These are phyloP conservation scores for Aspergillus coremiiformis DNA, from an alignment of 495 filamentous ascomycete genomes.

Conservation along the genomic window DNA sequence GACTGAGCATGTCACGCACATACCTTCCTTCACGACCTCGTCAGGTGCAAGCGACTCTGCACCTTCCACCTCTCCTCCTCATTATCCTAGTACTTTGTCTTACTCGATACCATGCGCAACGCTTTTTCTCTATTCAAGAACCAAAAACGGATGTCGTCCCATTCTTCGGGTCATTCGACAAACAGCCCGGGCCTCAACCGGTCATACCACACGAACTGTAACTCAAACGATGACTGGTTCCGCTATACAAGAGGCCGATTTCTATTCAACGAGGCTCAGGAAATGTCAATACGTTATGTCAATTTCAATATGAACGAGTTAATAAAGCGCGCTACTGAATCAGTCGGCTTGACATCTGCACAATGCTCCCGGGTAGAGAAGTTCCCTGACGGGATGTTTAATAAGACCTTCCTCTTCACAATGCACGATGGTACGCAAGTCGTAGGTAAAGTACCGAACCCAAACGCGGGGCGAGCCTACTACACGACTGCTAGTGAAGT, in stretches of 20 bases:
- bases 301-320: constrained; percentile 25
- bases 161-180: too few relatives aligned
- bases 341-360: constrained; percentile 12
- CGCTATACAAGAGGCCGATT: constrained; percentile 18
- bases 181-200: neutral
- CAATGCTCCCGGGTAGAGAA: constrained; percentile 16
- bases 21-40: too few relatives aligned
- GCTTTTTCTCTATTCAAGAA: too few relatives aligned
- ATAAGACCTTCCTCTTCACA: constrained; percentile 24
- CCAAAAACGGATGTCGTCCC: too few relatives aligned
- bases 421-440: constrained; percentile 26
- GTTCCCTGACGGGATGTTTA: constrained; percentile 26
- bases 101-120: too few relatives aligned
- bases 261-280: constrained; percentile 19
- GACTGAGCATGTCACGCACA: too few relatives aligned
- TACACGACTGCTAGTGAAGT: constrained; percentile 36
- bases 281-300: constrained; percentile 18
- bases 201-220: constrained; percentile 8
- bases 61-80: too few relatives aligned
- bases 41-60: too few relatives aligned
- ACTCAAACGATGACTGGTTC: constrained; percentile 11
- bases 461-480: constrained; percentile 26
- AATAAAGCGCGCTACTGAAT: constrained; percentile 17
- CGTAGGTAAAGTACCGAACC: constrained; percentile 28
- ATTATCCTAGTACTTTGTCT: too few relatives aligned